Conservation (phyloP, 441 rosid species). For the Isatis lusitanica region DNA sequence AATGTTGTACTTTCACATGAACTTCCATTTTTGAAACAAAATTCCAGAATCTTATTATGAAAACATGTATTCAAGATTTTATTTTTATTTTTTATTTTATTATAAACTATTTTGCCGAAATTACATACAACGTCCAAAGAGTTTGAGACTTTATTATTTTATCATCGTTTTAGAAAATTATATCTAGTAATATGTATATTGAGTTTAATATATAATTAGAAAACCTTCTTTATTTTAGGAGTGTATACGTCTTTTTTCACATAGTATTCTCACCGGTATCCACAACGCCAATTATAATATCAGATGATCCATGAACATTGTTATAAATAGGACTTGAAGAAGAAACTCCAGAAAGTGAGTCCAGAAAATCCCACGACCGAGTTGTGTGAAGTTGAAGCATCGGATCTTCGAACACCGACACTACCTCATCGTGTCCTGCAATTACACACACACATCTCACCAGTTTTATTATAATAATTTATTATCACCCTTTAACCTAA, state of each 20-base stretch:
- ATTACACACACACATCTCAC: not conserved
- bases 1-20: not conserved
- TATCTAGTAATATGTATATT: not conserved
- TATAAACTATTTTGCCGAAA: too few relatives aligned
- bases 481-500: not conserved
- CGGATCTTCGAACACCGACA: slow-evolving; percentile 73
- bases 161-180: too few relatives aligned
- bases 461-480: not conserved
- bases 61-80: too few relatives aligned
- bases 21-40: not conserved
- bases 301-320: slow-evolving; percentile 35
- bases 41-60: too few relatives aligned
- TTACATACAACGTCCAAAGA: too few relatives aligned
- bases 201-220: not conserved
- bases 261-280: slow-evolving; percentile 60
- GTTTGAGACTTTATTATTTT: too few relatives aligned
- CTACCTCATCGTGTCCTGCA: slow-evolving; percentile 54
- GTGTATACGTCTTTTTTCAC: not conserved
- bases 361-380: slow-evolving; percentile 90
- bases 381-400: slow-evolving; percentile 71
- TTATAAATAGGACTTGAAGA: slow-evolving; percentile 9
- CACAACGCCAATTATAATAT: slow-evolving; percentile 70
- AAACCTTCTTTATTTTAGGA: not conserved
- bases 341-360: slow-evolving; percentile 31
- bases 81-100: too few relatives aligned